Conservation (phyloP, 495 filamentous ascomycete genomes). For the Penicillium coffeae region DNA sequence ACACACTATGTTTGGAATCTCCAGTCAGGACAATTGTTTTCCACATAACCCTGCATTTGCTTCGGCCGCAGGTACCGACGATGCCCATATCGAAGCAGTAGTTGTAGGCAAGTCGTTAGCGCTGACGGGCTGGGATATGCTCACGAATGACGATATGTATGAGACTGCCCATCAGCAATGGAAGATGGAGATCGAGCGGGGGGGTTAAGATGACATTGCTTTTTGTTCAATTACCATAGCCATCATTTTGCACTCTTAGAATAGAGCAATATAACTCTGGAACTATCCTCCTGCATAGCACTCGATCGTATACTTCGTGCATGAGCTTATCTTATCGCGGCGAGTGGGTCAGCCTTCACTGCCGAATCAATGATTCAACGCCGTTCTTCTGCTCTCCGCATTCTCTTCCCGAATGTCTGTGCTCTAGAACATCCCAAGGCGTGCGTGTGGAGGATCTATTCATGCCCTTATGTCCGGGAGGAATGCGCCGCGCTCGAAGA, state of each 20-base stretch:
- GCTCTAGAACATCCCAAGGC: neutral
- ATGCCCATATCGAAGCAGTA: slow-evolving; percentile 48
- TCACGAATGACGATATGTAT: slow-evolving; percentile 42
- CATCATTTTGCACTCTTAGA: too few species aligned
- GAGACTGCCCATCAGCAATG: slow-evolving; percentile 29
- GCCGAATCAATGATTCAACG: slow-evolving; percentile 7
- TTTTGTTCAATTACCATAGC: too few species aligned
- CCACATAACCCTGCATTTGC: slow-evolving; percentile 61
- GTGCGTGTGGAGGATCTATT: slow-evolving; percentile 12
- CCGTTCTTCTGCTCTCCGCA: slow-evolving; percentile 3
- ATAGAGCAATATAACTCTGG: too few species aligned
- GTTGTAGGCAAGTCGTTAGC: slow-evolving; percentile 55
- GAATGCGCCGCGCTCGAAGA: slow-evolving; percentile 47
- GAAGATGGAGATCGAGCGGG: slow-evolving; percentile 19
- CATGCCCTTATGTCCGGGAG: slow-evolving; percentile 37
- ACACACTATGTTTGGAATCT: slow-evolving; percentile 56
- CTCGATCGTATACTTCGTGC: neutral
- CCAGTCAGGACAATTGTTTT: slow-evolving; percentile 36
- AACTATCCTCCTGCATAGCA: neutral
- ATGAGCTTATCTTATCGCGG: slow-evolving; percentile 1
- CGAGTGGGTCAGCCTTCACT: slow-evolving; percentile 2
- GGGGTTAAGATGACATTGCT: too few species aligned
- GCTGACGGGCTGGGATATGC: slow-evolving; percentile 50
- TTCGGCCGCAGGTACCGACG: slow-evolving; percentile 49
- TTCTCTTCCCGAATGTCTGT: slow-evolving; percentile 12